These are phyloP conservation scores for Chlorociboria aeruginascens DNA, from an alignment of 495 filamentous ascomycete genomes.

Conservation along the genomic window DNA sequence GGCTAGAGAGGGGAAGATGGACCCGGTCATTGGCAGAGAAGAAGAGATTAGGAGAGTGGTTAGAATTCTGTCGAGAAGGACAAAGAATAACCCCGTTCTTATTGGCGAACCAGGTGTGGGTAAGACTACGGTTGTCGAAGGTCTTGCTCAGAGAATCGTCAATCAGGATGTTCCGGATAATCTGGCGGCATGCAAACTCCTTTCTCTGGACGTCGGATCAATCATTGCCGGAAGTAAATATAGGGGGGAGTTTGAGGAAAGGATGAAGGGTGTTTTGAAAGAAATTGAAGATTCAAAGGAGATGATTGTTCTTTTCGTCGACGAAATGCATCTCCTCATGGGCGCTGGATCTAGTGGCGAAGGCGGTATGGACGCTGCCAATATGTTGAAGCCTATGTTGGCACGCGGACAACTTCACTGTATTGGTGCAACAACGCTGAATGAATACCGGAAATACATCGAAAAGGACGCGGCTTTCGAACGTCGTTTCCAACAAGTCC, in stretches of 20 bases:
- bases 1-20: constrained; percentile 93
- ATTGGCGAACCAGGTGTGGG: constrained; percentile 94
- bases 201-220: constrained; percentile 89
- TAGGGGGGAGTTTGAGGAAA: constrained; percentile 94
- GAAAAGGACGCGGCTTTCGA: constrained; percentile 98
- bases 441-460: constrained; percentile 97
- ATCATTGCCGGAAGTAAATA: constrained; percentile 96
- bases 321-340: constrained; percentile 98
- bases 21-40: constrained; percentile 94
- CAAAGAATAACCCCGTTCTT: constrained; percentile 97
- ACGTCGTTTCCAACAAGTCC: constrained; percentile 93
- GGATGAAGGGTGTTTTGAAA: constrained; percentile 97
- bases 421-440: constrained; percentile 89
- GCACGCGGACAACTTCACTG: constrained; percentile 94
- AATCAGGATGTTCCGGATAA: constrained; percentile 94
- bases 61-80: constrained; percentile 82
- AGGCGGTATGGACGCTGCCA: constrained; percentile 97
- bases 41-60: constrained; percentile 94
- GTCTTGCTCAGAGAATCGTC: constrained; percentile 88
- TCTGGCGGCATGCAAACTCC: constrained; percentile 82
- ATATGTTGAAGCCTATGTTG: constrained; percentile 93
- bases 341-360: constrained; percentile 87
- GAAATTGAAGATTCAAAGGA: constrained; percentile 95
- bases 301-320: constrained; percentile 93
- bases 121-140: constrained; percentile 96